phyloP scores from a whole-genome alignment of 257 asterid genomes.

The Ilex aquifolium region DNA sequence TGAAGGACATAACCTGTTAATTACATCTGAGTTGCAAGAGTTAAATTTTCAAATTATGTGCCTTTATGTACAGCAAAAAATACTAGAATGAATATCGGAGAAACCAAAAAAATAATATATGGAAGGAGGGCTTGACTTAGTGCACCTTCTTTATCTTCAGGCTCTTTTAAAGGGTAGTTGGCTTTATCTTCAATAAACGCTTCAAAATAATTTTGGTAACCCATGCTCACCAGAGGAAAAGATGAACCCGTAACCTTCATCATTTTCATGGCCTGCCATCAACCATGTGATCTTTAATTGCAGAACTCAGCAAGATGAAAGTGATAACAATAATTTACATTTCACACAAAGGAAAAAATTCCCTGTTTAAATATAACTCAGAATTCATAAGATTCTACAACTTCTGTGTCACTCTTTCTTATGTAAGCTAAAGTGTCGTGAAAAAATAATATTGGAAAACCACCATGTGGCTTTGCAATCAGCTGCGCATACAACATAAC shows the following conservation, averaged over 20 bases:
- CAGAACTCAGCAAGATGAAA: background rate
- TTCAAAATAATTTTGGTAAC: conserved; percentile 67
- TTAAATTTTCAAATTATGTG: conserved; percentile 1
- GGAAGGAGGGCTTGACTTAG: conserved; percentile 41
- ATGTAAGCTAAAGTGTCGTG: no score
- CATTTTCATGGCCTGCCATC: conserved; percentile 87
- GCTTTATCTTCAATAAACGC: conserved; percentile 60
- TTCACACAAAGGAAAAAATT: no score
- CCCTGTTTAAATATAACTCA: no score
- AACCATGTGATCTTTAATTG: background rate
- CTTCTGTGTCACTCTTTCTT: no score
- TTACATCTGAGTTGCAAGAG: no score
- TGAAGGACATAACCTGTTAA: no score
- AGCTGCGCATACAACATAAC: no score
- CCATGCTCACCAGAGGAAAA: conserved; percentile 27
- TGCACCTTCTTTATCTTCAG: conserved; percentile 42
- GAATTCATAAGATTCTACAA: no score
- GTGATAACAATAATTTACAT: no score
- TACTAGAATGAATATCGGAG: conserved; percentile 58
- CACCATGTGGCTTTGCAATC: no score
- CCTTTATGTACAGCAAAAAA: conserved; percentile 36
- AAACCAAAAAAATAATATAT: conserved; percentile 51
- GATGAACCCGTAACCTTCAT: conserved; percentile 53
- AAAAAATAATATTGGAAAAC: no score
- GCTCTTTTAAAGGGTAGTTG: conserved; percentile 33